A percentile compares a stretch with the other conserved stretches of the same genome.
Conservation (phyloP, 805 yeast genomes). For the Isabelozyma pseudorhagii region DNA sequence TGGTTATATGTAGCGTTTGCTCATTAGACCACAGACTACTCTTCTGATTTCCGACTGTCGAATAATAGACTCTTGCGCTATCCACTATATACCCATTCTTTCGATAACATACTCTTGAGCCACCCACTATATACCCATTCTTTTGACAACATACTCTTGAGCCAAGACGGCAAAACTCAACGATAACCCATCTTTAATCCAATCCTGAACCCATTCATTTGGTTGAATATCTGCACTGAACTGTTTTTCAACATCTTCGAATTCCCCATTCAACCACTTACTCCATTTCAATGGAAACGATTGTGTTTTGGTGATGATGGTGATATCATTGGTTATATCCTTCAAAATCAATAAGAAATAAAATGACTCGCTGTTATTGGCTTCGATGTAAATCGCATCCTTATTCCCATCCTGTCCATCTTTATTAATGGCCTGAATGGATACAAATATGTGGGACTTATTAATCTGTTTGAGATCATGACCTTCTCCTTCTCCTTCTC, state of each 20-base stretch:
- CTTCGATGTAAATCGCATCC: constrained; percentile 37
- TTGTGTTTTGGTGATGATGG: constrained; percentile 76
- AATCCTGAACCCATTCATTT: constrained; percentile 40
- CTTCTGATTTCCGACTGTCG: no score
- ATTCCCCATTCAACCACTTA: constrained; percentile 71
- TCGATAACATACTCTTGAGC: constrained; percentile 89
- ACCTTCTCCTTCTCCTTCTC: constrained; percentile 12
- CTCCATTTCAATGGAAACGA: constrained; percentile 91
- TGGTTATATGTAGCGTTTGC: not conserved
- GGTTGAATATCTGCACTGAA: constrained; percentile 34
- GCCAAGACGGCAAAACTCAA: constrained; percentile 83
- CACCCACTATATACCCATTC: constrained; percentile 65
- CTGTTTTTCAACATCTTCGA: constrained; percentile 9
- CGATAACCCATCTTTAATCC: constrained; percentile 60
- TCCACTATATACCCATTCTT: constrained; percentile 68
- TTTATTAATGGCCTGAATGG: constrained; percentile 59
- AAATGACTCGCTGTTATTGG: constrained; percentile 54
- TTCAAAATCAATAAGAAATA: constrained; percentile 71
- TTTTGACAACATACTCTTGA: constrained; percentile 82
- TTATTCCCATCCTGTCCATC: constrained; percentile 30
- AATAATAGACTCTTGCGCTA: not conserved
- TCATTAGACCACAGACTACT: no score
- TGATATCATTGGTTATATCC: constrained; percentile 76
- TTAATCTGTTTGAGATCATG: constrained; percentile 17
- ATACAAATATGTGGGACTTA: constrained; percentile 63